Evolutionary conservation across 305 asterid species (phyloP).

Genomic region (Ilex paraguariensis): DNA sequence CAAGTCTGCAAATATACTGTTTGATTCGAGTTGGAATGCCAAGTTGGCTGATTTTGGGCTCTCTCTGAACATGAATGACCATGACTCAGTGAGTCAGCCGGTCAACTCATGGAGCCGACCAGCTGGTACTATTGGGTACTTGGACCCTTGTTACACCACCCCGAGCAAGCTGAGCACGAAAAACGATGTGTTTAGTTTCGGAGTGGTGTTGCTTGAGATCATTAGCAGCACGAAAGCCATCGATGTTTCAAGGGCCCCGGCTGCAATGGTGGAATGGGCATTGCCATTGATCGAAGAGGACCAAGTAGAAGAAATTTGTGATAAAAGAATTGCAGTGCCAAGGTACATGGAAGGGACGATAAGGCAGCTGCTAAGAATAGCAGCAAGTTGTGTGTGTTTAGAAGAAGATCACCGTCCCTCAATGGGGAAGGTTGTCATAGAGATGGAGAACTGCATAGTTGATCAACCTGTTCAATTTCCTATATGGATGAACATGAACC

Average conservation of each 20-base stretch:
- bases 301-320: conserved; percentile 33
- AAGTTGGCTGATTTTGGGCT: conserved; percentile 70
- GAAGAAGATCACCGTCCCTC: conserved; percentile 40
- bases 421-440: conserved; percentile 36
- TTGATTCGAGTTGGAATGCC: conserved; percentile 41
- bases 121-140: conserved; percentile 69
- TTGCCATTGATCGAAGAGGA: conserved; percentile 30
- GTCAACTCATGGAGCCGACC: conserved; percentile 32
- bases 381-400: conserved; percentile 39
- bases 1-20: conserved; percentile 53
- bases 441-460: conserved; percentile 24
- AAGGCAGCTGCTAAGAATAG: conserved; percentile 27
- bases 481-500: conserved; percentile 19
- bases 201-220: conserved; percentile 63
- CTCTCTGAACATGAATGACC: conserved; percentile 16
- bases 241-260: conserved; percentile 46
- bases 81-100: not conserved
- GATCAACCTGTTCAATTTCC: conserved; percentile 17
- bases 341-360: conserved; percentile 24
- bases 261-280: conserved; percentile 70
- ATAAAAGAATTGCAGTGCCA: conserved; percentile 27
- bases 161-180: conserved; percentile 56
- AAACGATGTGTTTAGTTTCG: conserved; percentile 62
- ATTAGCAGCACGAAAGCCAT: conserved; percentile 46
- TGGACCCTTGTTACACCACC: conserved; percentile 61